Evolutionary conservation across 441 rosid genomes (phyloP), one percentile per base, ranked within the genome.

Genomic region (Metrosideros polymorpha): DNA sequence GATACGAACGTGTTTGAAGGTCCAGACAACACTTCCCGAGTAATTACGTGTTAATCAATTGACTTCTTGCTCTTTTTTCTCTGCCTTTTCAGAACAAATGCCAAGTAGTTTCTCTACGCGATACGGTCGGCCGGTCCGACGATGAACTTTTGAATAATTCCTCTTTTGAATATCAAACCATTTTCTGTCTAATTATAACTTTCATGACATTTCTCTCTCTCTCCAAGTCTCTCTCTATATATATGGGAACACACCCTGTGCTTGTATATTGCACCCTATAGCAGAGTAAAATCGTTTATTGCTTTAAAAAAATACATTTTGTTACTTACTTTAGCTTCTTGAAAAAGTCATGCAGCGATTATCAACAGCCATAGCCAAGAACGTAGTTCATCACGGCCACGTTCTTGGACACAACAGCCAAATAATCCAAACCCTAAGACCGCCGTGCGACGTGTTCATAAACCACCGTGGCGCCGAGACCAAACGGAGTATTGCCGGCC

Each of bases 391-490:
- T 71, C 79, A 85, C 84, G 71, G 49, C n/a, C 32, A 15, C 51
- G 56, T 30, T n/a, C 75, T 79, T 24, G 55, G 42, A 56, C 32
- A 17, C 52, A 42, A 12, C n/a, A 35, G 42, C 19, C 25, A 17
- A 2, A 71, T 47, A 3, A n/a, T 82, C 76, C 56, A 2, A 15
- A 76, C 52, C 85, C 35, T 50, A 43, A 59, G 39, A 85, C 55
- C 88, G 32, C 89, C 85, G 1, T 94, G 94, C 59, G 94, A 95
- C n/a, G 91, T 97, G 13, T 97, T 97, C 92, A 96, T 97, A 61
- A 96, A 89, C 59, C 98, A 96, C 75, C 92, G 98, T 0, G 94
- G 97, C 0, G 88, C 88, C 19, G 99, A 96, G 49, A 97, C 98
- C 1, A 97, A 96, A 87, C 90, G 93, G 84, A 95, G 93, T 35